These are phyloP conservation scores for Liquidambar formosana DNA, from an alignment of 164 flowering plant genomes.

Conservation along the genomic window DNA sequence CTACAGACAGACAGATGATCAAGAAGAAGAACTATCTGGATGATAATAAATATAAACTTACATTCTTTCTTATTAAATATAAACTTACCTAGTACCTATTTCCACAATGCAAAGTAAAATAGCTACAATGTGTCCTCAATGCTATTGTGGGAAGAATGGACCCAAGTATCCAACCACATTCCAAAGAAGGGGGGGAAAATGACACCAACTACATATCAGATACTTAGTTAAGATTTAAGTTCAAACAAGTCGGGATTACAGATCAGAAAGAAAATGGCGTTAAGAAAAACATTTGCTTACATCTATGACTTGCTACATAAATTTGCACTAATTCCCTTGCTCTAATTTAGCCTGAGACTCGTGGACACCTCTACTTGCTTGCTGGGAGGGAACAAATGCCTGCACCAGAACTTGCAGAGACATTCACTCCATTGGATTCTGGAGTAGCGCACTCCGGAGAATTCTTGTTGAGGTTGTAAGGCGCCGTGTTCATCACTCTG, in stretches of 20 bases:
- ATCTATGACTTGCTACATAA: constrained; percentile 14
- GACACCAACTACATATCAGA: not conserved
- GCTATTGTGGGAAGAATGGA: not conserved
- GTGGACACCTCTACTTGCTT: constrained; percentile 1
- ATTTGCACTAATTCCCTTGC: constrained; percentile 3
- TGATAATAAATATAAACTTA: no score
- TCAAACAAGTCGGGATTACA: constrained; percentile 10
- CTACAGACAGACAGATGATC: no score
- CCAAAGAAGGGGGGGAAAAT: not conserved
- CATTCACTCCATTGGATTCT: constrained; percentile 23
- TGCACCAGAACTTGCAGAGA: constrained; percentile 14
- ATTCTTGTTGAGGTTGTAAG: constrained; percentile 40
- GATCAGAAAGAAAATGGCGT: not conserved
- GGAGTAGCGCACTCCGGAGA: constrained; percentile 22
- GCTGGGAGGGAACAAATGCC: constrained; percentile 4
- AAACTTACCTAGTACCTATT: not conserved
- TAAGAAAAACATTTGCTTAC: constrained; percentile 11
- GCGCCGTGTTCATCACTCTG: constrained; percentile 45
- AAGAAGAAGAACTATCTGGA: no score
- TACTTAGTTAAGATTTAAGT: constrained; percentile 9
- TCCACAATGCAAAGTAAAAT: constrained; percentile 7
- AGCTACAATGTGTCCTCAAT: constrained; percentile 16
- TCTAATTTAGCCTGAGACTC: constrained; percentile 1
- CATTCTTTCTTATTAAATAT: no score
- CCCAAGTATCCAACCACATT: constrained; percentile 18